These are phyloP conservation scores for Apiospora hydei DNA, from an alignment of 2,329 filamentous ascomycete genomes.

Conservation along the genomic window DNA sequence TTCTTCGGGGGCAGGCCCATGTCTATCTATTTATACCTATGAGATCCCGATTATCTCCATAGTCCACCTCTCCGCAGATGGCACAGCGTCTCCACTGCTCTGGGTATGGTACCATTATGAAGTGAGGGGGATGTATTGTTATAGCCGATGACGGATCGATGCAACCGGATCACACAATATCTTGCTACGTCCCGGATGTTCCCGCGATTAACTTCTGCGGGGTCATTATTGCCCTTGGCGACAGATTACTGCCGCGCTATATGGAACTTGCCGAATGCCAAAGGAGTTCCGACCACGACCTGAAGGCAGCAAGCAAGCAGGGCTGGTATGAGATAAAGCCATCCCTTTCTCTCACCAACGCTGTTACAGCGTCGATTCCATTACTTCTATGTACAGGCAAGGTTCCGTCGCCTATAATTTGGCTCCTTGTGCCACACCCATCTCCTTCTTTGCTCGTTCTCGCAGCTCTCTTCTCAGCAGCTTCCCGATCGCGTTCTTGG, in stretches of 20 bases:
- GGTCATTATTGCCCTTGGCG: too few species aligned
- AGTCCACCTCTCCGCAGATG: too few species aligned
- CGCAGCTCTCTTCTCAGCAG: slow-evolving; percentile 62
- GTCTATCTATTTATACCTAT: too few species aligned
- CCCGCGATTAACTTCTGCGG: too few species aligned
- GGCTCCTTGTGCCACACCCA: background rate
- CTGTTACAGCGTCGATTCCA: background rate
- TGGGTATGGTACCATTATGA: too few species aligned
- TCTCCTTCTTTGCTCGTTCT: slow-evolving; percentile 41
- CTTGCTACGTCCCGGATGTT: too few species aligned
- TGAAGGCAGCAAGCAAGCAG: background rate
- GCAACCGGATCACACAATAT: too few species aligned
- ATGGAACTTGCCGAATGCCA: background rate
- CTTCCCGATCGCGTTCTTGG: slow-evolving; percentile 67
- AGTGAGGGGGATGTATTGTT: too few species aligned
- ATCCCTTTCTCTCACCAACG: background rate
- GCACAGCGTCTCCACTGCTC: too few species aligned
- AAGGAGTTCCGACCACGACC: background rate
- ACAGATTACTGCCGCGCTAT: background rate
- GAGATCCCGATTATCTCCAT: too few species aligned
- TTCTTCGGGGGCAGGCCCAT: too few species aligned
- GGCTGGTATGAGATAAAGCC: background rate
- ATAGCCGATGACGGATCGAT: too few species aligned
- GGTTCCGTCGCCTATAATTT: background rate
- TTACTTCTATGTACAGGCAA: background rate